Base-by-base conservation (phyloP, 1,139 yeast genomes). In the Cylindricascospora bacillispora region DNA sequence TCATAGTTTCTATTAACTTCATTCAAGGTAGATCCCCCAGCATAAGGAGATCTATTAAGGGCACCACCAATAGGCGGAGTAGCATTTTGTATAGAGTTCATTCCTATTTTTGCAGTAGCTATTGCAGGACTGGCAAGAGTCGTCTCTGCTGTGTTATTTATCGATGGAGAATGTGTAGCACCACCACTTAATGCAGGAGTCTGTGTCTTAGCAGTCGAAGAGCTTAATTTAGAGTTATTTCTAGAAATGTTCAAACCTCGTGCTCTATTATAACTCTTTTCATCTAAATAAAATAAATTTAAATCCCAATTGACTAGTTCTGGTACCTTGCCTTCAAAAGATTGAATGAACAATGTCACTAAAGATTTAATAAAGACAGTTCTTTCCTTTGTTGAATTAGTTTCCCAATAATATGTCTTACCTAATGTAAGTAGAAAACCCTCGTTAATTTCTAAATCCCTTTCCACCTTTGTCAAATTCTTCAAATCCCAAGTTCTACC, bases 401-500 rank as follows among this genome's bases (percentile, higher is more conserved):
- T 73, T 42, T 69, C 74, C 97, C 97, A 89, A 54, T 75, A 86
- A 54, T 89, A 86, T 28, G 69, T 73, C 52, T 83, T 85, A 28
- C 81, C 81, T 46, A 89, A 62, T 19, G 63, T 62, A 37, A 81
- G 62, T 1, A 69, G 47, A 39, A 86, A 65, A 2, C 85, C 85
- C 32, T 68, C 65, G 16, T 59, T 61, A 2, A 69, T 62, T 3
- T 62, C 60, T 0, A 38, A 25, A 37, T 73, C 79, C 34, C 70
- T 64, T 27, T 73, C 72, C 4, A 86, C 57, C 22, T 56, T 56
- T 10, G 63, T 57, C 40, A 89, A 60, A 41, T 82, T 93, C 36
- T 72, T 82, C 47, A 89, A 59, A 39, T 75, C 77, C 98, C 98
- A 89, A 4, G 93, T 78, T 47, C 95, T 69, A 23, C 98, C 98